Base-by-base conservation (phyloP, 2,329 filamentous ascomycete species). In the Aureobasidium sp. region DNA sequence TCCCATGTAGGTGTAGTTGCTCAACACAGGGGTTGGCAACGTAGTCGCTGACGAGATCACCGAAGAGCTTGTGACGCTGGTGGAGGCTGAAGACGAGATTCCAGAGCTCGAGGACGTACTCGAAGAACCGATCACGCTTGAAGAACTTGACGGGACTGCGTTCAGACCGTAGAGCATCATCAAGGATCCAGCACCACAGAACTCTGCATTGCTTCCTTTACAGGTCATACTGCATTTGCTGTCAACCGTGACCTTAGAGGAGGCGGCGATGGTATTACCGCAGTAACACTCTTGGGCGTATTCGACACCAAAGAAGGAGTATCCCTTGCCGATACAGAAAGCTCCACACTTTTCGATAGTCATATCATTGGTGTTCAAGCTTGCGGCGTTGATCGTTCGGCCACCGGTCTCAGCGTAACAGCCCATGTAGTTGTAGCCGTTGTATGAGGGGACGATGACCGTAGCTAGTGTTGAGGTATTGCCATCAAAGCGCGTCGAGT, bases 261-360 rank as follows among this genome's bases (percentile, higher is more conserved):
- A 62, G 17, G 62, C 39, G 11, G 53, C 63, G 22, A 71, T 52
- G 14, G 37, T 64, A 44, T 68, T 68, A 6, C 70, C 70, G n/a
- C 70, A 72, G 64, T 67, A 63, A 62, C 76, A 78, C 65, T 78
- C 72, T 8, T 62, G 63, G 4, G 66, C 69, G 60, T 73, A 75
- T 61, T 77, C 72, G 20, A 73, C 66, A 20, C 75, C 76, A 55
- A 76, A 77, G 61, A 70, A 75, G 27, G 66, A 61, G 64, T 71
- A 76, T 14, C 63, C 68, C 12, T 62, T 62, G 51, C 70, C 37
- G 5, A 45, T 63, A 67, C 72, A 74, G 66, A 66, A 76, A 47
- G 64, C 63, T 1, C 71, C 71, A 64, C 76, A 78, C 56, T 66
- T 68, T 36, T 76, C 73, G 14, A 78, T 65, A 5, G 77, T 75